Percentiles rank a stretch among this genome's conserved stretches.
Conservation (phyloP, 306 rosid species). For the Medicago ruthenica region DNA sequence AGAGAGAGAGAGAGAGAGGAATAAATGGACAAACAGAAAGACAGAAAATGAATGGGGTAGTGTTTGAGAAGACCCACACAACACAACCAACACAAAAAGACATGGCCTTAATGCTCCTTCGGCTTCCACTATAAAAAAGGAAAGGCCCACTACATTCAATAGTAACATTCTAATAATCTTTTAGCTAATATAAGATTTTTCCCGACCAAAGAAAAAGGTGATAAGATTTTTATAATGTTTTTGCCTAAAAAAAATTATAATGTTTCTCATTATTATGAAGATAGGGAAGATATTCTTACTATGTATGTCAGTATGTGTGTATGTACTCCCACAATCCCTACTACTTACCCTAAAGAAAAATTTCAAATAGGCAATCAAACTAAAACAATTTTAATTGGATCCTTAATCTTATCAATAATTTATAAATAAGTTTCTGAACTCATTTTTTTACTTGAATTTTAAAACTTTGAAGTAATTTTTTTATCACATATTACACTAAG, state of each 20-base stretch:
- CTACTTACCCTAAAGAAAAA: neutral
- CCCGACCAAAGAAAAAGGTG: neutral
- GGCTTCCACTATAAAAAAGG: constrained; percentile 49
- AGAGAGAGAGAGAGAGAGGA: neutral
- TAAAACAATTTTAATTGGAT: no score
- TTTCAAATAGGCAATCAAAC: no score
- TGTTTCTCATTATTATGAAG: no score
- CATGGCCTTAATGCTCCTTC: constrained; percentile 46
- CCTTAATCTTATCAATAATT: no score
- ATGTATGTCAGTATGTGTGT: neutral
- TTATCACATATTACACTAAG: no score
- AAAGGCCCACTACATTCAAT: constrained; percentile 48
- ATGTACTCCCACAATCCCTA: neutral
- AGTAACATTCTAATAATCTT: neutral
- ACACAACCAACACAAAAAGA: constrained; percentile 44
- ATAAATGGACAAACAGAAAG: constrained; percentile 40
- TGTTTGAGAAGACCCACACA: constrained; percentile 41
- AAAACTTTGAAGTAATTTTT: no score
- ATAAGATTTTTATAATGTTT: neutral
- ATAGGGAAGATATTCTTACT: no score
- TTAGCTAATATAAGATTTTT: neutral
- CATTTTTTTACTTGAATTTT: no score
- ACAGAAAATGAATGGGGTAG: constrained; percentile 34
- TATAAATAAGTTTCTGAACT: no score
- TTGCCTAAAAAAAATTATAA: no score